These are phyloP conservation scores for Aspergillus persii DNA, from an alignment of 2,329 filamentous ascomycete genomes.

Conservation along the genomic window DNA sequence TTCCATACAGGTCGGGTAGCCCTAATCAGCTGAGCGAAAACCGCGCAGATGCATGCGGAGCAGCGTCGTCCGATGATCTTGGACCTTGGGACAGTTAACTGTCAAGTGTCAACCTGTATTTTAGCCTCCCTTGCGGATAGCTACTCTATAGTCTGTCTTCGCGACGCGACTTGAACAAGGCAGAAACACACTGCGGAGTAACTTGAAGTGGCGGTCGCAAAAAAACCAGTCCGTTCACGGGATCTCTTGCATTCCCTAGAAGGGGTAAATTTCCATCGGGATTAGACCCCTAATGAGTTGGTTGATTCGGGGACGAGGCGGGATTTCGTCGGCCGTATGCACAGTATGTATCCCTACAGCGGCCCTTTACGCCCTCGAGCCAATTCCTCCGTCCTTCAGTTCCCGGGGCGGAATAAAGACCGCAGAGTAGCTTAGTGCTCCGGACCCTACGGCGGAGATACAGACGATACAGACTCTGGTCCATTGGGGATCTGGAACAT, in stretches of 20 bases:
- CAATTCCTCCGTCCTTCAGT: not conserved
- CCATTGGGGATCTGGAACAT: not conserved
- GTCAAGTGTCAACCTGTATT: not conserved
- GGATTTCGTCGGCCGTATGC: not conserved
- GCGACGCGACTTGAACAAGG: not conserved
- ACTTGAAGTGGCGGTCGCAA: not conserved
- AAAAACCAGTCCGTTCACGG: not conserved
- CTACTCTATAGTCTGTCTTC: not conserved
- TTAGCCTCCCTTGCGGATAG: not conserved
- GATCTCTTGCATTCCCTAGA: not conserved
- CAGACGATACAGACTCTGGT: not conserved
- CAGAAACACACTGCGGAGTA: not conserved
- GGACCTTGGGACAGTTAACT: not conserved
- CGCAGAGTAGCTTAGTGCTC: not conserved
- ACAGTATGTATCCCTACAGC: no score
- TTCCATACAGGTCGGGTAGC: slow-evolving; percentile 1
- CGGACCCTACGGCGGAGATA: not conserved
- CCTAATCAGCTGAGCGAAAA: not conserved
- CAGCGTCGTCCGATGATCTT: slow-evolving; percentile 9
- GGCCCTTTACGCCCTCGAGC: not conserved
- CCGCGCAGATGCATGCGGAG: slow-evolving; percentile 3
- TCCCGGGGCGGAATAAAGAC: not conserved
- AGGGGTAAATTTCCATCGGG: not conserved
- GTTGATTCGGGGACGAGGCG: not conserved
- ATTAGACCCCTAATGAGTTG: not conserved